phyloP scores from a whole-genome alignment of 805 yeast species.

The Saturnispora bothae region DNA sequence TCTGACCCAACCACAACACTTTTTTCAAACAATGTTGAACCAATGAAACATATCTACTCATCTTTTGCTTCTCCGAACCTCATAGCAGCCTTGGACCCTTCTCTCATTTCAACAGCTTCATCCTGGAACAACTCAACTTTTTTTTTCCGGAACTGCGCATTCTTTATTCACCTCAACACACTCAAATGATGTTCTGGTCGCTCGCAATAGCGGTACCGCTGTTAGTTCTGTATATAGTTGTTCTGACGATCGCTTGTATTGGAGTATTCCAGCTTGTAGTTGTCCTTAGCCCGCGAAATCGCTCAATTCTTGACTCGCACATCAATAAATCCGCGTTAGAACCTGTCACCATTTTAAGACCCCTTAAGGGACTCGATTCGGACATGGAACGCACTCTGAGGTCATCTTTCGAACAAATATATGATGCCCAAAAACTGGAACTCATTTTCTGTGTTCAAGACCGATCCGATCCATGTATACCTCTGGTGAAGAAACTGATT shows the following conservation, averaged over 20 bases:
- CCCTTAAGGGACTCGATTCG: conserved; percentile 76
- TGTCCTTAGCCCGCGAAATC: conserved; percentile 17
- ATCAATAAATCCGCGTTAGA: conserved; percentile 27
- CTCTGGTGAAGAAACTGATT: conserved; percentile 41
- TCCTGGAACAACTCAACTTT: too few relatives aligned
- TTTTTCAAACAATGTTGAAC: too few relatives aligned
- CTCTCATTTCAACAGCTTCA: too few relatives aligned
- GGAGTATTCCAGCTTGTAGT: conserved; percentile 23
- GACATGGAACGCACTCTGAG: conserved; percentile 59
- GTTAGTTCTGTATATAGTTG: conserved; percentile 23
- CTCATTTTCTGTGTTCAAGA: conserved; percentile 69
- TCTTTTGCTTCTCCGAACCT: too few relatives aligned
- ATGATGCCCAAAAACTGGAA: conserved; percentile 51
- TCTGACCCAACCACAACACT: too few relatives aligned
- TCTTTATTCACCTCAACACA: not conserved
- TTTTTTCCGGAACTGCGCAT: not conserved
- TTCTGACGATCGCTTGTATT: conserved; percentile 18
- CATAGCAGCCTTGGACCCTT: too few relatives aligned
- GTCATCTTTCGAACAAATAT: conserved; percentile 57
- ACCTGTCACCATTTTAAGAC: conserved; percentile 71
- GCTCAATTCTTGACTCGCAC: conserved; percentile 9
- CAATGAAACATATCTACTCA: too few relatives aligned
- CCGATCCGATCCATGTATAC: conserved; percentile 51
- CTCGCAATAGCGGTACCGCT: conserved; percentile 5
- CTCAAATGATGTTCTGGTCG: not conserved